Base-by-base conservation (phyloP, 768 basidiomycete genomes). In the Phylloporus rhodoxanthus region DNA sequence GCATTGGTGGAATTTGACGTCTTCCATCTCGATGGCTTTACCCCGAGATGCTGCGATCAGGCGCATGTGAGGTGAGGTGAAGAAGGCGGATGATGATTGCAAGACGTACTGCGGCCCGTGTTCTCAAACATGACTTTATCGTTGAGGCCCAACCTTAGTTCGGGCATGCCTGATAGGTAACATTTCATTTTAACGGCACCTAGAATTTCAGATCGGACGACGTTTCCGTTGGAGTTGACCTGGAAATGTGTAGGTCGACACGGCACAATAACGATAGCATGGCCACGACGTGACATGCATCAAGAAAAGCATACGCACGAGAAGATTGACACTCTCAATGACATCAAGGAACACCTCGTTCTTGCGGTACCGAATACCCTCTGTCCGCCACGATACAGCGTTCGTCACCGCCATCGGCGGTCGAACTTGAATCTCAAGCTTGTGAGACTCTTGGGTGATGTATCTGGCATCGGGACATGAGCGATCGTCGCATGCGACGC, bases 141-240 rank as follows among this genome's bases (percentile, higher is more conserved):
- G 69, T 99, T 99, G 49, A 99, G 74, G 3, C 95, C 96, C 25
- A 99, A 70, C 51, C 95, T 78, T 40, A 98, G 75, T 65, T 99
- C 96, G 15, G 96, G 96, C 96, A 98, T 99, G n/a, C 96, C 96
- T 8, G 91, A 93, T 2, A 99, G 78, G 66, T 97, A 99, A 66
- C 95, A 98, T 69, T 98, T 98, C 96, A 98, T 98, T 78, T 99
- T 98, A 61, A 99, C 80, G 0, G 93, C 92, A n/a, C 96, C 96
- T 2, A 98, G 73, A 58, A 99, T 98, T 70, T 99, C 96, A 14
- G 91, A 93, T 41, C 96, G 85, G 14, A 98, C 91, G 29, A 99
- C 96, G 62, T 92, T 95, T 30, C 95, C 95, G 56, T 90, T 91
- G 7, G 94, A 86, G 62, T 99, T 99, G 45, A 98, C 93, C 92